A percentile compares a stretch with the other conserved stretches of the same genome.
Evolutionary conservation across 2,329 filamentous ascomycete species (phyloP).

Genomic region (Cyanodermella asteris): DNA sequence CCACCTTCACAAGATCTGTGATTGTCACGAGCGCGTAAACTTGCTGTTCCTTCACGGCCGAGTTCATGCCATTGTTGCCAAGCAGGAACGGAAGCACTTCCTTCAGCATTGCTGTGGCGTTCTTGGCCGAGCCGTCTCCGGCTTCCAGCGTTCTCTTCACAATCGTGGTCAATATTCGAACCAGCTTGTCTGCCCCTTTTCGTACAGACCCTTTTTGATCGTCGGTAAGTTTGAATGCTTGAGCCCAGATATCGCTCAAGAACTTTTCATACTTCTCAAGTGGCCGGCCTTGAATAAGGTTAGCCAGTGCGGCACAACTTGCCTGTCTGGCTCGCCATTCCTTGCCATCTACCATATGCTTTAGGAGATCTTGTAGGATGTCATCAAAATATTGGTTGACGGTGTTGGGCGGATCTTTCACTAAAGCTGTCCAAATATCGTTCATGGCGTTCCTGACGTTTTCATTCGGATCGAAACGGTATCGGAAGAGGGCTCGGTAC

Average conservation of each 20-base stretch:
- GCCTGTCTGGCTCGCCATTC: conserved; percentile 91
- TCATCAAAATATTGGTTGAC: conserved; percentile 66
- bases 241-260: conserved; percentile 64
- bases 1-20: conserved; percentile 74
- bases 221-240: conserved; percentile 76
- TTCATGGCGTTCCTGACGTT: conserved; percentile 94
- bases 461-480: conserved; percentile 81
- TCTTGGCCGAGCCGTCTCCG: conserved; percentile 39
- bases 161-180: conserved; percentile 63
- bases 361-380: conserved; percentile 72
- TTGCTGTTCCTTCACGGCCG: conserved; percentile 69
- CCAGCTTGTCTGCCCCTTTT: conserved; percentile 57
- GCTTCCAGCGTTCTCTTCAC: conserved; percentile 71
- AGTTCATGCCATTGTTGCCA: conserved; percentile 75
- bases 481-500: conserved; percentile 85
- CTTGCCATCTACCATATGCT: conserved; percentile 64
- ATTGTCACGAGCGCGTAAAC: conserved; percentile 64
- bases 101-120: conserved; percentile 58
- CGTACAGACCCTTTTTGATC: conserved; percentile 89
- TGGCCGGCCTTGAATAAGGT: conserved; percentile 63
- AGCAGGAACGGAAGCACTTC: conserved; percentile 79
- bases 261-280: conserved; percentile 62
- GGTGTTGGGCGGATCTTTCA: conserved; percentile 61
- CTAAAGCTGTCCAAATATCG: conserved; percentile 89
- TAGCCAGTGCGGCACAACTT: conserved; percentile 71